phyloP scores from a whole-genome alignment of 2,329 filamentous ascomycete species.

The Epichloe scottii region DNA sequence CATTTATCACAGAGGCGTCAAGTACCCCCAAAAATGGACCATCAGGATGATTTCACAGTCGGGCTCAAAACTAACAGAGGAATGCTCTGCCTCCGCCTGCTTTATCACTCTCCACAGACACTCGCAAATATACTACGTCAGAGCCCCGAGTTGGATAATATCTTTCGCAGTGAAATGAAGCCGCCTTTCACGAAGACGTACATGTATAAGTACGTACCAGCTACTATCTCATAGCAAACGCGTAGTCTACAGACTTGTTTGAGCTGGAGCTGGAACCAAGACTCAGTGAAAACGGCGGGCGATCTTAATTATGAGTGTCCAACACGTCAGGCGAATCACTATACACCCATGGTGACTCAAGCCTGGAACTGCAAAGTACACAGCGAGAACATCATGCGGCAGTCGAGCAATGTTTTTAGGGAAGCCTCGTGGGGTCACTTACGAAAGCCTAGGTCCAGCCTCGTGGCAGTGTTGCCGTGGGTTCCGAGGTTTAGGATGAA shows the following conservation, averaged over 20 bases:
- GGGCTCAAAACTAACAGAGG: background rate
- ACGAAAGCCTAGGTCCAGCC: no score
- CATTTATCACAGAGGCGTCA: background rate
- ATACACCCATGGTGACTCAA: background rate
- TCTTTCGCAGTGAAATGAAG: background rate
- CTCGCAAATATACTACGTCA: background rate
- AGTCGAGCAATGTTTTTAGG: background rate
- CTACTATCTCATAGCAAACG: background rate
- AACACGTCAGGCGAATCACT: background rate
- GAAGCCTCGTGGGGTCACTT: background rate
- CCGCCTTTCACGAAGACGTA: background rate
- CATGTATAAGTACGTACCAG: background rate
- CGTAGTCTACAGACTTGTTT: background rate
- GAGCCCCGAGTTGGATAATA: background rate
- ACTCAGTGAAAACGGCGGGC: background rate
- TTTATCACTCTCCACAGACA: background rate
- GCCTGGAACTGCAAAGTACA: background rate
- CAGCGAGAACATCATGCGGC: background rate
- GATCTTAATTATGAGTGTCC: background rate
- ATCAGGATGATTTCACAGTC: background rate
- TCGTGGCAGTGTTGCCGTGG: no score
- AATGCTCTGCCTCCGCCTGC: background rate
- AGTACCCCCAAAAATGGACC: background rate
- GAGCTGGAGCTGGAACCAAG: background rate
- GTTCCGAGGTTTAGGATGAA: no score